Conservation (phyloP, 2,329 filamentous ascomycete species). For the Sporothrix phasma region DNA sequence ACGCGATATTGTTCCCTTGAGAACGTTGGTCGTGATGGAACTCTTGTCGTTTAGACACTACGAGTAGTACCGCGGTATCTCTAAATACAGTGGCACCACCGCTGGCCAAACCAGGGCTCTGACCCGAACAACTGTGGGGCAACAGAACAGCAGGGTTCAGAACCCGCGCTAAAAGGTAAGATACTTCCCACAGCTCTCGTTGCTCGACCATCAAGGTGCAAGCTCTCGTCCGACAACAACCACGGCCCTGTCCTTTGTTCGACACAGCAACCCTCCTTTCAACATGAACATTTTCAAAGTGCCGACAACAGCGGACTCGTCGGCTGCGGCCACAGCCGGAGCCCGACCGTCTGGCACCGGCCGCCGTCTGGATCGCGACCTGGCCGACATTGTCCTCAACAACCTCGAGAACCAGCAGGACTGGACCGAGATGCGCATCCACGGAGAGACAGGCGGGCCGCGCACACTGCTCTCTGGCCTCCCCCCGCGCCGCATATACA, state of each 20-base stretch:
- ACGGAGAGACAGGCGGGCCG: conserved; percentile 36
- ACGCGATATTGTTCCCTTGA: no score
- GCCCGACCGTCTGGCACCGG: background rate
- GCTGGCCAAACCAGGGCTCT: background rate
- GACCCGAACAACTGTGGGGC: background rate
- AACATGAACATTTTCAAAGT: background rate
- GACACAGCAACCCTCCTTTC: background rate
- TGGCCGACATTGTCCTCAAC: conserved; percentile 53
- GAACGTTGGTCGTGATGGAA: no score
- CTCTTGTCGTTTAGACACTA: no score
- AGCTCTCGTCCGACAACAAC: background rate
- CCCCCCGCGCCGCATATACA: conserved; percentile 62
- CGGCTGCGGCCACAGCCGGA: background rate
- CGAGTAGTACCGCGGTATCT: no score
- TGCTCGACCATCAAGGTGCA: background rate
- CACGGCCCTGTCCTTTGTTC: background rate
- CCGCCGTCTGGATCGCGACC: conserved; percentile 24
- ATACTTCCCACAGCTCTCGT: background rate
- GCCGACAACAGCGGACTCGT: background rate
- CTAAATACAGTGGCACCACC: no score
- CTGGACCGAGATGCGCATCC: conserved; percentile 54
- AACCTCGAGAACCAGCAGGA: conserved; percentile 68
- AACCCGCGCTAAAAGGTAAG: background rate
- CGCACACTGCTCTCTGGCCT: conserved; percentile 62
- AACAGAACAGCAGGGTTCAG: background rate